Evolutionary conservation across 306 rosid species (phyloP), one percentile per base, ranked within the genome.

Genomic region (Gynostemma pentaphyllum): DNA sequence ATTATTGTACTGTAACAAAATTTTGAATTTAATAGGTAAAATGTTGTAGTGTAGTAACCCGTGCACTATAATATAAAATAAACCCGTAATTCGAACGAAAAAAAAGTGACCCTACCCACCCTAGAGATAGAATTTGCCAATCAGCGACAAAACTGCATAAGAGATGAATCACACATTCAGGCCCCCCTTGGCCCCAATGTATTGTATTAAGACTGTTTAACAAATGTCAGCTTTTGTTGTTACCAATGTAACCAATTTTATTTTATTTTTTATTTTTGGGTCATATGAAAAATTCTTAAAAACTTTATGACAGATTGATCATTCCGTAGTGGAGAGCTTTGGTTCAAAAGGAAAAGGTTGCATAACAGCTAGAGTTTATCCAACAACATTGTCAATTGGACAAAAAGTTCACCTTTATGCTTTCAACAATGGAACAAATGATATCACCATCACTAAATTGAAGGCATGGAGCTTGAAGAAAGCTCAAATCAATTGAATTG

Each of bases 331-430:
- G 40, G 91, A 87, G 81, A 81, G 95, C 74, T 85, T 87, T 73
- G 89, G 87, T 18, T 86, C 84, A 27, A 67, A 85, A 56, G 94
- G 91, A 46, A 85, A 73, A 34, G 87, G 76, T 0, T 78, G 85
- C 79, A 85, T 87, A 30, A 85, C 94, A 61, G 78, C 95, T 0
- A 83, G 94, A 74, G 97, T 90, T 49, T 90, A 90, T 76, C 97
- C 95, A n/a, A 79, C n/a, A n/a, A n/a, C 82, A 22, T 42, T 85
- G 74, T 94, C 96, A 28, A 68, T 83, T 23, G 67, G 78, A 70
- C 74, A 60, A 29, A 73, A 68, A 14, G 80, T 85, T 57, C 68
- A 41, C 16, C 74, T 87, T 16, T 82, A 78, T n/a, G 84, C 69
- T 72, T 87, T 90, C 72, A 85, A 87, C 52, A 63, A 85, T 75